A percentile compares a stretch with the other conserved stretches of the same genome.
These are phyloP conservation scores for Neonectria sp. DNA, from an alignment of 2,329 filamentous ascomycete species.

Conservation along the genomic window DNA sequence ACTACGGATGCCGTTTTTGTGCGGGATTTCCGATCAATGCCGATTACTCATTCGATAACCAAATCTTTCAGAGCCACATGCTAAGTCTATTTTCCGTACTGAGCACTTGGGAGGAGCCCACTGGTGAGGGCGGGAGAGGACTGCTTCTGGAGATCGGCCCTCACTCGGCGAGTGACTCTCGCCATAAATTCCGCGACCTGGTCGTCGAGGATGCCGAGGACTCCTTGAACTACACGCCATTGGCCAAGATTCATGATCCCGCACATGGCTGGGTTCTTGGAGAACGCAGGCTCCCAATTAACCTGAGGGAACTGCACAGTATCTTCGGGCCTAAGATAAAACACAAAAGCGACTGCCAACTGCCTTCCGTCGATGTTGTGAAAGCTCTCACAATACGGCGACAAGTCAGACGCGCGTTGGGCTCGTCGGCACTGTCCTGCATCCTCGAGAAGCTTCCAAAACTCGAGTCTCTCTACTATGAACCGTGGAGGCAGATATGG, in stretches of 20 bases:
- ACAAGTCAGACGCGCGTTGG: neutral
- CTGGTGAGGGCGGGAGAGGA: neutral
- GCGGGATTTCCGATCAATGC: neutral
- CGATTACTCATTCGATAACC: neutral
- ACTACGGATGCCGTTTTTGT: neutral
- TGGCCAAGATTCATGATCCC: neutral
- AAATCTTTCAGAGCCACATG: neutral
- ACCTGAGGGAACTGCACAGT: neutral
- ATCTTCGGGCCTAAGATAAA: neutral
- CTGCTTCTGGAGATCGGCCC: neutral
- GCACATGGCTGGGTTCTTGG: neutral
- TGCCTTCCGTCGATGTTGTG: neutral
- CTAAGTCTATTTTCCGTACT: neutral
- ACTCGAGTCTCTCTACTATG: neutral
- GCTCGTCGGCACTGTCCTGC: neutral
- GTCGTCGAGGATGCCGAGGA: neutral
- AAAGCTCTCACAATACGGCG: neutral
- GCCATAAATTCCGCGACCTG: neutral
- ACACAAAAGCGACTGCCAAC: neutral
- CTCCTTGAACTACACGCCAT: neutral
- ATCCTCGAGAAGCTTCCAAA: conserved; percentile 2
- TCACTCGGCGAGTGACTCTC: neutral
- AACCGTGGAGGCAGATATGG: neutral
- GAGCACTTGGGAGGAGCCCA: neutral
- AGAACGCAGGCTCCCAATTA: neutral